phyloP scores from a whole-genome alignment of 805 yeast genomes.

The Monosporozyma solicola region DNA sequence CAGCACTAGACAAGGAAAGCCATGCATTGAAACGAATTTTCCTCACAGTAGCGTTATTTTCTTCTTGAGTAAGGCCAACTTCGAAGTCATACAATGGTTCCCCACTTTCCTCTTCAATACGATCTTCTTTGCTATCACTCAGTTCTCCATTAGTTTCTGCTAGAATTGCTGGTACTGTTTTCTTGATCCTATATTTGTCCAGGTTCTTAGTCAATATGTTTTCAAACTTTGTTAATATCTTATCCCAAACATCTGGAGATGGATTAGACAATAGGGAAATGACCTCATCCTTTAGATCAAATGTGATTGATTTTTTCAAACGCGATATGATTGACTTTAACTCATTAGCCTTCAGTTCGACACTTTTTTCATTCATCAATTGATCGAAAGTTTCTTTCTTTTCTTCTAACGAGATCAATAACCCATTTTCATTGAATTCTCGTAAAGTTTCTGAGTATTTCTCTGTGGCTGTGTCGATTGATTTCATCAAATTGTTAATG shows the following conservation, averaged over 20 bases:
- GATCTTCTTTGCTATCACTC: slow-evolving; percentile 3
- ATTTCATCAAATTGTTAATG: not conserved
- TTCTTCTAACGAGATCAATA: not conserved
- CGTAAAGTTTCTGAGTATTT: not conserved
- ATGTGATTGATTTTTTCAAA: slow-evolving; percentile 38
- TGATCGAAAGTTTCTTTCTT: not conserved
- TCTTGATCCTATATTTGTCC: slow-evolving; percentile 19
- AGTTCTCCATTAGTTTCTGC: not conserved
- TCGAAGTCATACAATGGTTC: slow-evolving; percentile 45
- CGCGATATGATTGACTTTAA: slow-evolving; percentile 36
- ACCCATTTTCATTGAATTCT: not conserved
- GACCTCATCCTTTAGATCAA: slow-evolving; percentile 43
- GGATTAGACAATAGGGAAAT: slow-evolving; percentile 43
- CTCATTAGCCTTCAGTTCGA: slow-evolving; percentile 22
- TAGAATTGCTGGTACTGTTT: not conserved
- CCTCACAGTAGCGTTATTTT: slow-evolving; percentile 27
- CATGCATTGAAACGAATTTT: slow-evolving; percentile 52
- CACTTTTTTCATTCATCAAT: not conserved
- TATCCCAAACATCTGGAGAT: slow-evolving; percentile 51
- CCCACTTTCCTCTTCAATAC: slow-evolving; percentile 15
- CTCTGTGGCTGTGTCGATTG: not conserved
- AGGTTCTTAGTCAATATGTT: slow-evolving; percentile 26
- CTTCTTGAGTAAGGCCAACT: slow-evolving; percentile 45
- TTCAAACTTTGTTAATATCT: slow-evolving; percentile 38
- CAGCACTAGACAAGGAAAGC: slow-evolving; percentile 48